Conservation (phyloP, 352 stramenopile genomes). For the Halophytophthora batemanensis region DNA sequence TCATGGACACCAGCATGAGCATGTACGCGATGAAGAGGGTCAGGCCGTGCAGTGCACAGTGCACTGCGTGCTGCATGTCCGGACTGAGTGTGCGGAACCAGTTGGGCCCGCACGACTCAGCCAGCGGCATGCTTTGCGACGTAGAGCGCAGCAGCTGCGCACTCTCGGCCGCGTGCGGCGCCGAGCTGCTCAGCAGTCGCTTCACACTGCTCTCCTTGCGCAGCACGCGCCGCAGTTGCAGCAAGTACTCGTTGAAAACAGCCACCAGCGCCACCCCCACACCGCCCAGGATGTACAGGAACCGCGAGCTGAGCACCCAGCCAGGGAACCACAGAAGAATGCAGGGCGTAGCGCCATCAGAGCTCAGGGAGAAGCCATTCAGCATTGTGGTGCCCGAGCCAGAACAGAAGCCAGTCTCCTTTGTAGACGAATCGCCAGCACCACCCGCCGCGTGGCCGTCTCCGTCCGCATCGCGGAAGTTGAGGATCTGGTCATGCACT, state of each 20-base stretch:
- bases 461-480: constrained; percentile 25
- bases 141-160: constrained; percentile 44
- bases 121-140: constrained; percentile 26
- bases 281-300: constrained; percentile 51
- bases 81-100: constrained; percentile 57
- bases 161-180: constrained; percentile 21
- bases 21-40: constrained; percentile 72
- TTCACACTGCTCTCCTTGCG: constrained; percentile 63
- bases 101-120: constrained; percentile 30
- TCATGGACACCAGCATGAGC: constrained; percentile 83
- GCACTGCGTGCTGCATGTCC: constrained; percentile 47
- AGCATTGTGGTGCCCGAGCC: constrained; percentile 71
- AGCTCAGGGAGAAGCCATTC: constrained; percentile 60
- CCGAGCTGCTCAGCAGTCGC: constrained; percentile 19
- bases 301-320: constrained; percentile 59
- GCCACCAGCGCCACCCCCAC: constrained; percentile 49
- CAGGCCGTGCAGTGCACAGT: constrained; percentile 52
- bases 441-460: neutral
- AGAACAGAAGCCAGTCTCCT: constrained; percentile 38
- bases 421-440: neutral
- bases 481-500: constrained; percentile 48
- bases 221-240: constrained; percentile 60
- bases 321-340: constrained; percentile 73
- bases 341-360: constrained; percentile 38
- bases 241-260: constrained; percentile 73